Conservation (phyloP, 2,329 filamentous ascomycete genomes). For the Aspergillus fructus region DNA sequence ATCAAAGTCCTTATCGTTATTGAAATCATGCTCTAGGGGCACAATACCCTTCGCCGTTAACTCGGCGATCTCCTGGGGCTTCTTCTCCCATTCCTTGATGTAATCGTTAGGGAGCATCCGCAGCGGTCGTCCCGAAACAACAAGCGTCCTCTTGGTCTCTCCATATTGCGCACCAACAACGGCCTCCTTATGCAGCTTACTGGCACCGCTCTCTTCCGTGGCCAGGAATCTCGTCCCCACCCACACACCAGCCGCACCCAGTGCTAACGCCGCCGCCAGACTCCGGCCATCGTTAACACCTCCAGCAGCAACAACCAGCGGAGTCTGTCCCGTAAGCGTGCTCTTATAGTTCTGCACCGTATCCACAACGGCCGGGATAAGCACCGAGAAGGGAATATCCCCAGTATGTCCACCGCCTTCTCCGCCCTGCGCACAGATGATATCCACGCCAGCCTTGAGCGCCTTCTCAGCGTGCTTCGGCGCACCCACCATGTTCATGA, state of each 20-base stretch:
- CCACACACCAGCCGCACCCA: constrained; percentile 87
- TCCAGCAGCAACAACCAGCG: constrained; percentile 84
- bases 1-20: constrained; percentile 78
- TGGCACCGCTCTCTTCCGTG: constrained; percentile 75
- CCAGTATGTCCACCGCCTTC: constrained; percentile 94
- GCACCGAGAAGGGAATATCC: constrained; percentile 78
- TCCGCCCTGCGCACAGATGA: constrained; percentile 87
- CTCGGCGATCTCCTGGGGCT: constrained; percentile 71
- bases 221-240: constrained; percentile 93
- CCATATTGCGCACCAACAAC: constrained; percentile 77
- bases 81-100: constrained; percentile 74
- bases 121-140: constrained; percentile 77
- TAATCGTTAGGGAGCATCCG: constrained; percentile 82
- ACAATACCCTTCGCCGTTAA: constrained; percentile 76
- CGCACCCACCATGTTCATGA: constrained; percentile 98
- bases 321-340: constrained; percentile 66
- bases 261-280: constrained; percentile 78
- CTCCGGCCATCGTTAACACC: constrained; percentile 81
- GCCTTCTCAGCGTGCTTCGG: constrained; percentile 90
- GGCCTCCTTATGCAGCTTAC: constrained; percentile 76
- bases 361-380: constrained; percentile 85
- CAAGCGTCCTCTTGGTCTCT: constrained; percentile 79
- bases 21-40: constrained; percentile 78
- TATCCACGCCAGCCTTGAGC: constrained; percentile 80
- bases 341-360: constrained; percentile 72